Base-by-base conservation (phyloP, 2,329 filamentous ascomycete species). In the Mollisia scopiformis region DNA sequence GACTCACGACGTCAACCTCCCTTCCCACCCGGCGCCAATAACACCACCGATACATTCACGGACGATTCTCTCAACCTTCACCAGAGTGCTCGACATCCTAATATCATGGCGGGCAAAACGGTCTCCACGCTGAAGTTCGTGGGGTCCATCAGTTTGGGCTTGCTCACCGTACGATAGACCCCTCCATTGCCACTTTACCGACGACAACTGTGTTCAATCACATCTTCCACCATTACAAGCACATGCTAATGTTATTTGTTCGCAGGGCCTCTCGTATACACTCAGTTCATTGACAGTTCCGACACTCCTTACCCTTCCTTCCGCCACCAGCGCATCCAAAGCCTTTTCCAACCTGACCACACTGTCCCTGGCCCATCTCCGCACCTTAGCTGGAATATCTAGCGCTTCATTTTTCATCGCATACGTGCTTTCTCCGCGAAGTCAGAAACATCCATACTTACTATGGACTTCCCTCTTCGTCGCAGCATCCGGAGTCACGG, bases 71-170 rank as follows among this genome's bases (percentile, higher is more conserved):
- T 10, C 6, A 13, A 27, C 16, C 41, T 28, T 27, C 43, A 27
- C 25, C 43, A 25, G 39, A 47, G 16, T 14, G 43, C 43, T 11
- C 43, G 25, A 47, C 19, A 25, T 41, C 11, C 30, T 7, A 23
- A 6, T 53, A 62, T 47, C 33, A 90, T 92, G 85, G 82, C 86
- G 69, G 86, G 84, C 70, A 87, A 83, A 71, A 86, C 87, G 72
- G 82, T 97, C 72, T 88, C 91, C 58, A 79, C 90, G 75, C 87
- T 91, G 79, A 97, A 98, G 80, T 97, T 97, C 75, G 90, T 97
- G 68, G 94, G 94, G 72, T 96, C 92, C 55, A 86, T 96, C 68
- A 94, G 90, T 70, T 84, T 97, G 60, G 94, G 94, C 65, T 84
- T 97, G 59, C 79, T 96, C 75, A 97, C 93, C 62, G 93, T 96